These are phyloP conservation scores for Pleochaeta shiraiana DNA, from an alignment of 2,329 filamentous ascomycete species.

Conservation along the genomic window DNA sequence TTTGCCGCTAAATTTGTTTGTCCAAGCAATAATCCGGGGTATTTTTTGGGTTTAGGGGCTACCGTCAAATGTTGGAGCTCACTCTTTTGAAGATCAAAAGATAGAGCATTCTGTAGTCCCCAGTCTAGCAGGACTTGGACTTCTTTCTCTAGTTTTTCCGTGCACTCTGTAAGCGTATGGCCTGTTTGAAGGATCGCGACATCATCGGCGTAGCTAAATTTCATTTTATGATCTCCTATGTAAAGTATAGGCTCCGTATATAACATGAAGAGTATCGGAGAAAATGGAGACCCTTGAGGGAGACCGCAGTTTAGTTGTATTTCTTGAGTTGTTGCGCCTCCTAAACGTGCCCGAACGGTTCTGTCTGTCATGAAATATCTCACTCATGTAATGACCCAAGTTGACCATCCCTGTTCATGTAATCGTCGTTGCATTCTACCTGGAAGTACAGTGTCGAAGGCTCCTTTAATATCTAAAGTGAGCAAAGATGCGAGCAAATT, in stretches of 20 bases:
- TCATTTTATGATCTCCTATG: not conserved
- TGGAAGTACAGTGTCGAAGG: not conserved
- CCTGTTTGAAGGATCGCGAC: not conserved
- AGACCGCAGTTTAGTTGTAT: not conserved
- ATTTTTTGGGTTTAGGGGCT: not conserved
- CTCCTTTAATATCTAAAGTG: not conserved
- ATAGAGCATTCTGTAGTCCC: not conserved
- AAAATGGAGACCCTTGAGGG: too few species aligned
- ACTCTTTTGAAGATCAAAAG: not conserved
- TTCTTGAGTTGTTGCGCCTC: not conserved
- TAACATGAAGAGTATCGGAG: not conserved
- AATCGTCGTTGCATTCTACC: not conserved
- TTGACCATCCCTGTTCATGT: not conserved
- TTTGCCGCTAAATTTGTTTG: not conserved
- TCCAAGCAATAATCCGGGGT: not conserved
- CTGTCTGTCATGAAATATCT: not conserved
- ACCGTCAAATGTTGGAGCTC: not conserved
- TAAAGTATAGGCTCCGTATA: not conserved
- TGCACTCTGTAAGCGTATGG: not conserved
- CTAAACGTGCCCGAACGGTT: not conserved
- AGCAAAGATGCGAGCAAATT: not conserved
- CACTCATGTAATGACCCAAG: not conserved
- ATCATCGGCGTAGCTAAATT: not conserved
- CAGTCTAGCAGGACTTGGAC: not conserved
- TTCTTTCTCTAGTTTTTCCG: not conserved